Evolutionary conservation across 73 alveolate genomes (phyloP), one percentile per base, ranked within the genome.

Genomic region (Paramecium primaurelia): DNA sequence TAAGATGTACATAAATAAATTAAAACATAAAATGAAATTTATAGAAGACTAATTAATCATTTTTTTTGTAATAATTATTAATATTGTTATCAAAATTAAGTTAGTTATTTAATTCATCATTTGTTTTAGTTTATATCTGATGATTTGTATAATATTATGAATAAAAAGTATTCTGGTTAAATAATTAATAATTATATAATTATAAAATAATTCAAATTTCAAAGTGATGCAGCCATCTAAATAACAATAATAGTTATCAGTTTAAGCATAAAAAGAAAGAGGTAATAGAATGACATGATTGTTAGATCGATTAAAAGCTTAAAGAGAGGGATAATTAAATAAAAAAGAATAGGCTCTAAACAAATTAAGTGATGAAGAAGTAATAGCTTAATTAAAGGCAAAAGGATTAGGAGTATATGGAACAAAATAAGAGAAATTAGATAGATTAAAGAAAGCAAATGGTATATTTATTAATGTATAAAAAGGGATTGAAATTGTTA

Each of bases 401-500:
- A 95, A 86, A 77, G 96, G 96, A 11, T 94, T 97, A 77, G 98
- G 98, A 34, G 95, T 93, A 14, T 97, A 93, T 75, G 99, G 99
- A 5, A 97, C 99, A 25, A 92, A 92, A 83, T 91, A 94, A 69
- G 99, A 97, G 86, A 90, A 98, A 34, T 86, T 86, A 49, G 97
- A 96, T 58, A 86, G 99, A 86, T 95, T 97, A 37, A 97, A 96
- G 88, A 92, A 95, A 73, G 93, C 88, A 49, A 84, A 92, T 92
- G 99, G 99, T 58, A 93, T 59, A 22, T 22, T 36, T 59, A 45
- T 40, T 2, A 44, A 26, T 75, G 18, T 88, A 26, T 92, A 59
- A 8, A 51, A 37, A 83, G 95, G 95, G 36, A 92, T 59, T 58
- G 54, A 58, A 34, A 22, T 28, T 51, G 25, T 22, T 22, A 22